Evolutionary conservation across 306 rosid species (phyloP), one percentile per base, ranked within the genome.

Genomic region (Myrica gale): DNA sequence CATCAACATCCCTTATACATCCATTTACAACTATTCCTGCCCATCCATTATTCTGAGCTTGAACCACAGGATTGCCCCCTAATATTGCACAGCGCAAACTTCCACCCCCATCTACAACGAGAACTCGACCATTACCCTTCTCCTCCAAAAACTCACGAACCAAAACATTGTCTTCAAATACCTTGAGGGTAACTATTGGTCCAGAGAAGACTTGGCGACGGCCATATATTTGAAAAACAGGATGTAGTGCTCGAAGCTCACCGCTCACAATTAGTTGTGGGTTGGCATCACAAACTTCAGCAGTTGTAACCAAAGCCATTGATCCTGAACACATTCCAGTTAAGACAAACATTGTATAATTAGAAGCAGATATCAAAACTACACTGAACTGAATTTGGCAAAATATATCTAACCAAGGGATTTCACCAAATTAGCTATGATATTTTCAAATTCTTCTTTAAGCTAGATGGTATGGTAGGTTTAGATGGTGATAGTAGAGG

Each of bases 11-110:
- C 87, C 99, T 86, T 42, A 96, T 87, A 42, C 99, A 96, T 43
- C 99, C 99, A 74, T 96, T 96, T 55, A 96, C 99, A 61, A 96
- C 86, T 76, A 92, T 96, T 15, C 98, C 99, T 11, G 99, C 91
- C 99, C 99, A 96, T 50, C 99, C 99, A 77, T 96, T 96, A 84
- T 96, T 92, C 71, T 96, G 99, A 69, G 99, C 99, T 84, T 96
- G 98, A 26, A 96, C 99, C 0, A 96, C 99, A 77, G 98, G 99
- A 81, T 96, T 96, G 58, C 99, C 99, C 4, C 99, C 99, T 85
- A 96, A 82, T 75, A 96, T 96, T 32, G 99, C 97, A 55, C 99
- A 96, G 74, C 98, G 89, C 79, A 84, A 68, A 80, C 99, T 96
- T 53, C 90, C 98, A 61, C 99, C 98, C 0, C 99, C 99, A 39